phyloP scores from a whole-genome alignment of 768 basidiomycete genomes.

The Clathrus columnatus region DNA sequence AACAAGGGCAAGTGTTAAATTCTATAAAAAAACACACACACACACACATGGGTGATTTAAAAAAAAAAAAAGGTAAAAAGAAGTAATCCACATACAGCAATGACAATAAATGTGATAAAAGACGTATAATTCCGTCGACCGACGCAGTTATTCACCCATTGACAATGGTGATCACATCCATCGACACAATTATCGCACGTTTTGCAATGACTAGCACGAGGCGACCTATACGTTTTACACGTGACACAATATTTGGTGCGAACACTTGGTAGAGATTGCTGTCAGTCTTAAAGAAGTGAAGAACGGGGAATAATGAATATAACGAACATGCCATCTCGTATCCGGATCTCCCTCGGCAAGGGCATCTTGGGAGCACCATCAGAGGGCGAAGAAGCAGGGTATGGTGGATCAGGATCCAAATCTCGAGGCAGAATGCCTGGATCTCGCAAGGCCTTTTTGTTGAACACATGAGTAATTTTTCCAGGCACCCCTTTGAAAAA shows the following conservation, averaged over 20 bases:
- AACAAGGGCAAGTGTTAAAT: conserved; percentile 63
- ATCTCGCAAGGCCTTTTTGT: conserved; percentile 59
- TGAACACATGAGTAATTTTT: conserved; percentile 15
- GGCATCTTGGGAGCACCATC: conserved; percentile 57
- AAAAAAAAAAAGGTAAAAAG: background rate
- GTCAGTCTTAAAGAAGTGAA: conserved; percentile 1
- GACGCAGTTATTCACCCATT: conserved; percentile 93
- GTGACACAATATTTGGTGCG: conserved; percentile 92
- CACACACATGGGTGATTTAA: conserved; percentile 9
- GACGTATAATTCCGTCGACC: conserved; percentile 90
- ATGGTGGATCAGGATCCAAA: conserved; percentile 80
- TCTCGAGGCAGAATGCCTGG: conserved; percentile 86
- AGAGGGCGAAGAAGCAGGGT: conserved; percentile 50
- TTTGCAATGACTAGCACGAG: conserved; percentile 92
- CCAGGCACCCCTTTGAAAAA: too few species aligned
- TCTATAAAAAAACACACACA: conserved; percentile 33
- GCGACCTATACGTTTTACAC: conserved; percentile 87
- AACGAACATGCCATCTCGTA: conserved; percentile 68
- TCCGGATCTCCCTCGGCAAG: conserved; percentile 72
- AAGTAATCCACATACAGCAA: conserved; percentile 60
- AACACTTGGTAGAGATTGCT: conserved; percentile 41
- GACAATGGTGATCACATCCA: conserved; percentile 86
- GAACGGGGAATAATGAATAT: background rate
- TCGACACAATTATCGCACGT: conserved; percentile 99
- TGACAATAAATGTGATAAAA: conserved; percentile 81